A percentile compares a stretch with the other conserved stretches of the same genome.
phyloP scores from a whole-genome alignment of 2,329 filamentous ascomycete species.

The Stagonosporopsis tanaceti region DNA sequence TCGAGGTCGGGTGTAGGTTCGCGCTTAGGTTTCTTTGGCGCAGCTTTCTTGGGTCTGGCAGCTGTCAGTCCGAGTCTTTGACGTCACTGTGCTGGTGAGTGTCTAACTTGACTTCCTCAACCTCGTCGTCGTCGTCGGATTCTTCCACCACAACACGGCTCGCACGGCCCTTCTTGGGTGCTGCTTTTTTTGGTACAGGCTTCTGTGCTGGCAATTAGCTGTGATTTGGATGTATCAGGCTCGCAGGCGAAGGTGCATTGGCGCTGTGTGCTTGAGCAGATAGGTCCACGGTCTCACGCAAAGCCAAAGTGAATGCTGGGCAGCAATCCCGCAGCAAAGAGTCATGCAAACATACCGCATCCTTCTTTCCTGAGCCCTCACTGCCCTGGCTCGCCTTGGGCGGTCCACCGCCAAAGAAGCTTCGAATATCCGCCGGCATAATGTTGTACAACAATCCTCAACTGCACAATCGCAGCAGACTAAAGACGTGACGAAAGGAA shows the following conservation, averaged over 20 bases:
- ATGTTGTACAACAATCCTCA: constrained; percentile 2
- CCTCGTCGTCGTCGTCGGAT: constrained; percentile 69
- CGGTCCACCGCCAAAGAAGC: constrained; percentile 81
- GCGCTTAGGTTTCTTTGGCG: constrained; percentile 64
- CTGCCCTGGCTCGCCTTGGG: constrained; percentile 64
- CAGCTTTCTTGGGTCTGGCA: constrained; percentile 54
- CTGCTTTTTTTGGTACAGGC: constrained; percentile 47
- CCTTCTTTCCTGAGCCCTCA: constrained; percentile 43
- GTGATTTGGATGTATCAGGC: neutral
- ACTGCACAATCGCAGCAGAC: neutral
- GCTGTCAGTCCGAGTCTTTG: constrained; percentile 31
- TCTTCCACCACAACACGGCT: constrained; percentile 73
- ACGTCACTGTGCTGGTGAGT: constrained; percentile 3
- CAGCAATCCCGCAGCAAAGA: neutral
- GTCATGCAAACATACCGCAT: constrained; percentile 35
- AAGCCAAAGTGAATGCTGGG: neutral
- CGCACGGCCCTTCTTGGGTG: constrained; percentile 52
- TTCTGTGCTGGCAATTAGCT: constrained; percentile 28
- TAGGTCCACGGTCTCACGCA: neutral
- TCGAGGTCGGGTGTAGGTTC: constrained; percentile 60
- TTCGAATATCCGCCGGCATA: constrained; percentile 88
- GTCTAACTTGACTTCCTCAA: constrained; percentile 47
- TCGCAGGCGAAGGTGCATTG: neutral
- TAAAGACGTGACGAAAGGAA: neutral
- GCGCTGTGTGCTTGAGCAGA: neutral